These are phyloP conservation scores for Fusarium hainanense DNA, from an alignment of 2,329 filamentous ascomycete genomes.

Conservation along the genomic window DNA sequence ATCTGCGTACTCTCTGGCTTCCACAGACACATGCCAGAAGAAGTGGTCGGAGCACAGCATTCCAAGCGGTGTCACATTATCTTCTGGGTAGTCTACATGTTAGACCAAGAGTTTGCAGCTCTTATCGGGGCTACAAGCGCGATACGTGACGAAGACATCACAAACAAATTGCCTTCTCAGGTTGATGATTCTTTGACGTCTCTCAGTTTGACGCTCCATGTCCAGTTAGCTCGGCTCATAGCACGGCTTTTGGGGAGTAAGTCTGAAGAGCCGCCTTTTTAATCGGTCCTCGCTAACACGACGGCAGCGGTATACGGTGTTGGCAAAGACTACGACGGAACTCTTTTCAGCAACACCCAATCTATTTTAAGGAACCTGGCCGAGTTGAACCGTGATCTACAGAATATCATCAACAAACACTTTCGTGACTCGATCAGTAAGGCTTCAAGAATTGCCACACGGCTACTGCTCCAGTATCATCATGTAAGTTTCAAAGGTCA, in stretches of 20 bases:
- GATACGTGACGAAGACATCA: slow-evolving; percentile 47
- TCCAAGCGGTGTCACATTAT: slow-evolving; percentile 46
- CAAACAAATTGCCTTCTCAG: slow-evolving; percentile 46
- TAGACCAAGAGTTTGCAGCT: slow-evolving; percentile 45
- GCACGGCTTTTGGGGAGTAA: slow-evolving; percentile 39
- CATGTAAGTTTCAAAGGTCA: slow-evolving; percentile 11
- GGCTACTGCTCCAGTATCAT: slow-evolving; percentile 45
- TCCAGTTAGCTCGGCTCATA: slow-evolving; percentile 44
- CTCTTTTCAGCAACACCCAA: slow-evolving; percentile 45
- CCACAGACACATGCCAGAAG: slow-evolving; percentile 44
- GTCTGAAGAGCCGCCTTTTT: accelerated
- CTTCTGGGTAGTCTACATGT: slow-evolving; percentile 49
- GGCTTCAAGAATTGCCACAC: slow-evolving; percentile 43
- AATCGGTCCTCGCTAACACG: not conserved
- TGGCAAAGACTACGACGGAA: slow-evolving; percentile 45
- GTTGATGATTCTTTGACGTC: slow-evolving; percentile 44
- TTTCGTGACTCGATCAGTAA: slow-evolving; percentile 47
- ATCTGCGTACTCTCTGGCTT: slow-evolving; percentile 49
- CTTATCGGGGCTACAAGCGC: slow-evolving; percentile 46
- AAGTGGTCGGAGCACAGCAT: slow-evolving; percentile 37
- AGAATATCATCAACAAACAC: slow-evolving; percentile 43
- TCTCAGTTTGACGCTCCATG: slow-evolving; percentile 42
- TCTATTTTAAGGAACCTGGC: slow-evolving; percentile 45
- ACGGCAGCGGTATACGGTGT: slow-evolving; percentile 43
- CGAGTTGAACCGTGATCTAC: slow-evolving; percentile 43